Evolutionary conservation across 495 filamentous ascomycete species (phyloP), one percentile per base, ranked within the genome.

Genomic region (Neurospora sp.): DNA sequence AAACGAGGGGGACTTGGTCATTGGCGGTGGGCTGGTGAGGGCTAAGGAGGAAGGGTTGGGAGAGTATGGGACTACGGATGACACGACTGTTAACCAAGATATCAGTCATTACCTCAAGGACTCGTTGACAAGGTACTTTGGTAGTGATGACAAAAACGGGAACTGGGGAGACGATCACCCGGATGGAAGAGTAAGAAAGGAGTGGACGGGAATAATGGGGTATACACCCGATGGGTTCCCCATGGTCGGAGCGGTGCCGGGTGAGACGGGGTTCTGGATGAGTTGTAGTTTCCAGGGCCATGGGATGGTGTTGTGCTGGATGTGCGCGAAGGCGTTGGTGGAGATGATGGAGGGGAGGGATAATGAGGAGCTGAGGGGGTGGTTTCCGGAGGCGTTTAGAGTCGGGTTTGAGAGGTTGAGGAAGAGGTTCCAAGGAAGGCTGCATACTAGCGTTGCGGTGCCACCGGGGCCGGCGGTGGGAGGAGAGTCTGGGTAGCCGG

Each of bases 151-250:
- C 31, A 4, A 3, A 6, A 5, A 27, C 0, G 54, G 54, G 14
- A 82, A 85, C 44, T 90, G 89, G 86, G 91, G 90, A 7, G 84
- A 86, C 10, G 88, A 91, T 73, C 78, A 90, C 73, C 79, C 81
- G 4, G 83, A 85, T 5, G 88, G 86, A 12, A 85, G 89, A 54
- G 83, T 93, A 69, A 84, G 89, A 38, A 83, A 81, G 70, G 84
- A 87, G 74, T 91, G 89, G 89, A 89, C 86, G 12, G 89, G 89
- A 0, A 88, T 90, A 44, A 91, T 91, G 88, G 88, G 88, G 1
- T 85, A 83, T 35, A 86, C 82, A 20, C 83, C 85, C 1, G 88
- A 91, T 75, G 88, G 86, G 12, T 81, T 86, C 31, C 89, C 89
- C 0, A 85, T 88, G 74, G 86, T 91, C 7, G 85, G 86, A 10